These are phyloP conservation scores for Penicillium lagena DNA, from an alignment of 495 filamentous ascomycete genomes.

Conservation along the genomic window DNA sequence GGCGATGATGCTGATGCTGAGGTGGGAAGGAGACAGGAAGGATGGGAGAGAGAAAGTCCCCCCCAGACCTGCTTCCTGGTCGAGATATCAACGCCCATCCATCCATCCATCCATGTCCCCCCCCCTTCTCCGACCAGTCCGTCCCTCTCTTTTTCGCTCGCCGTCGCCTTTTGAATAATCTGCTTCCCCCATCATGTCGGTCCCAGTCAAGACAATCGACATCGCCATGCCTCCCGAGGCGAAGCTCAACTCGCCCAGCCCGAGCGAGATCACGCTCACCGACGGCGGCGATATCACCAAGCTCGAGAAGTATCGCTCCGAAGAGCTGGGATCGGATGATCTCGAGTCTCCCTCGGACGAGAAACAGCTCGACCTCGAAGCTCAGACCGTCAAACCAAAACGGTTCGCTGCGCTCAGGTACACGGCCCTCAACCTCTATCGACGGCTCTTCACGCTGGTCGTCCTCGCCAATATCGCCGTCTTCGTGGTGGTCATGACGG, in stretches of 20 bases:
- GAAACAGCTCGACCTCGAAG: slow-evolving; percentile 29
- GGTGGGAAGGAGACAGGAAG: not conserved
- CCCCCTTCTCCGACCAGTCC: not conserved
- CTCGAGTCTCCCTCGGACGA: not conserved
- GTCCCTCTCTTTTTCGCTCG: slow-evolving; percentile 3
- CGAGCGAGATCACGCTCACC: slow-evolving; percentile 18
- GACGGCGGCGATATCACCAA: slow-evolving; percentile 9
- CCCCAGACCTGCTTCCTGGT: not conserved
- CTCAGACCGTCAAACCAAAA: slow-evolving; percentile 22
- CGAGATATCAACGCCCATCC: slow-evolving; percentile 8
- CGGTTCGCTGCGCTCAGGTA: slow-evolving; percentile 29
- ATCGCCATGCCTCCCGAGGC: slow-evolving; percentile 18
- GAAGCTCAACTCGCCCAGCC: slow-evolving; percentile 7
- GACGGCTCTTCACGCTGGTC: slow-evolving; percentile 47
- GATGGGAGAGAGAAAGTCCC: not conserved
- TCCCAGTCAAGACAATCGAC: slow-evolving; percentile 16
- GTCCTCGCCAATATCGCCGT: slow-evolving; percentile 46
- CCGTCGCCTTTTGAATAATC: slow-evolving; percentile 16
- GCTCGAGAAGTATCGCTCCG: slow-evolving; percentile 18
- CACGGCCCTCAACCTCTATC: slow-evolving; percentile 38
- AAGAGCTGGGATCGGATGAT: slow-evolving; percentile 15
- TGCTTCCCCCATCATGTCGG: slow-evolving; percentile 15
- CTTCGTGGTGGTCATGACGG: slow-evolving; percentile 35
- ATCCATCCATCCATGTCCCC: not conserved
- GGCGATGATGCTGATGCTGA: no score